Base-by-base conservation (phyloP, 495 filamentous ascomycete genomes). In the Neurospora cerealis region DNA sequence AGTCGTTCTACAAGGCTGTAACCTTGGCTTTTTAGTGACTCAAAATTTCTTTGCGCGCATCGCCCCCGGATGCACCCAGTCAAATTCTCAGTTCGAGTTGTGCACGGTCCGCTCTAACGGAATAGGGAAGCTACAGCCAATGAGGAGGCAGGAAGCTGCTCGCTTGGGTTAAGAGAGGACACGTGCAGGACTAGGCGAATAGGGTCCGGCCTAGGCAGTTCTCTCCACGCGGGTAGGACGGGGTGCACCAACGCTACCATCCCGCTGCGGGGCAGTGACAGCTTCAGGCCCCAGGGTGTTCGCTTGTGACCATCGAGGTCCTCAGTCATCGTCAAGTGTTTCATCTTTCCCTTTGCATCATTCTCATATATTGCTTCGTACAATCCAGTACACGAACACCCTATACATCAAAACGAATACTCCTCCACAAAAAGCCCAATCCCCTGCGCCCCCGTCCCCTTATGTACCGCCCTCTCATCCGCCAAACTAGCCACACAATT, bases 381-480 rank as follows among this genome's bases (percentile, higher is more conserved):
- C 37, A 39, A 13, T 13, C 2, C 41, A 19, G 17, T 42, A 17
- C 41, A 42, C 17, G 6, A 42, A 44, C 41, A 44, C n/a, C 6
- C 6, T 21, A 9, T 8, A 3, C 3, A 71, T 75, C 77, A 85
- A 72, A 86, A 86, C 28, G 77, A 79, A 72, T 86, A 87, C 74
- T 87, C 84, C 80, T 88, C 86, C 4, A 84, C 85, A 76, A 84
- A 81, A 71, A 87, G 74, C 75, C 84, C 81, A 38, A 88, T 87
- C 19, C 94, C 94, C 79, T 96, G 93, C 11, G 94, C 94, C 2
- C 93, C 94, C 0, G 92, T 96, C 10, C 94, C 94, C 78, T 97
- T 97, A 76, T 97, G 93, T 42, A 97, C 92, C 0, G 92, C 94
- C 70, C 95, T 83, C 81, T 97, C 95, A 81, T 97, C 92, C 74